A percentile compares a stretch with the other conserved stretches of the same genome.
These are phyloP conservation scores for Volvox carteri DNA, from an alignment of 163 green algal genomes.

Conservation along the genomic window DNA sequence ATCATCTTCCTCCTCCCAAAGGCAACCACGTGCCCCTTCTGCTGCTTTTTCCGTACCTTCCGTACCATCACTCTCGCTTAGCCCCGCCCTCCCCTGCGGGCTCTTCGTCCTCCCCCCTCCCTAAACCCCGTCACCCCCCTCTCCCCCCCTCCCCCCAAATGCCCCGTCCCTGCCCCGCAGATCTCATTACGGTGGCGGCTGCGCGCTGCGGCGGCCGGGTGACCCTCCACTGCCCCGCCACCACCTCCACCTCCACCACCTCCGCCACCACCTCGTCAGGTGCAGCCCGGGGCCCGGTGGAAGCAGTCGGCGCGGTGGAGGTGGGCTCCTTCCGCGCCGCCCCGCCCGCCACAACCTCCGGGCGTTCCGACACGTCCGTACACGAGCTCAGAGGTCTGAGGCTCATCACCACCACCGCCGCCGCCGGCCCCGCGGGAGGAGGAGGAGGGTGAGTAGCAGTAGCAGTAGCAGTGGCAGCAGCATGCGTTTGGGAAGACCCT, in stretches of 20 bases:
- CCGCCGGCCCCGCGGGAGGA: too few relatives aligned
- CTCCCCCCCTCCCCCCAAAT: background rate
- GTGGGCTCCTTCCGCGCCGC: slow-evolving; percentile 43
- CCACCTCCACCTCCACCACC: too few relatives aligned
- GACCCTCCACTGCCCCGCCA: slow-evolving; percentile 22
- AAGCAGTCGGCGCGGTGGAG: background rate
- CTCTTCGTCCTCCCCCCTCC: too few relatives aligned
- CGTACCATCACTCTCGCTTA: too few relatives aligned
- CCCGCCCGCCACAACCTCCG: slow-evolving; percentile 30
- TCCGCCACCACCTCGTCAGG: too few relatives aligned
- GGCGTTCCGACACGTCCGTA: slow-evolving; percentile 4
- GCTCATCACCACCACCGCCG: background rate
- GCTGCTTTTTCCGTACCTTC: too few relatives aligned
- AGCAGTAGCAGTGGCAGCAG: too few relatives aligned
- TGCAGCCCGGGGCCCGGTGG: background rate
- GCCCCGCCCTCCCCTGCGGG: too few relatives aligned
- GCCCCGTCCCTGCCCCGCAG: background rate
- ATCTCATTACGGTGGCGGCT: background rate
- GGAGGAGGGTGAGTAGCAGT: too few relatives aligned
- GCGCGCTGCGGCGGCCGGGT: slow-evolving; percentile 21
- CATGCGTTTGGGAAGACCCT: too few relatives aligned
- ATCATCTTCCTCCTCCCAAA: too few relatives aligned
- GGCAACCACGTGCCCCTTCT: too few relatives aligned
- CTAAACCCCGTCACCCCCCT: background rate
- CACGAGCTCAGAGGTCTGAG: slow-evolving; percentile 19